Evolutionary conservation across 1,284 basidiomycete species (phyloP).

Genomic region (Athelia sp.): DNA sequence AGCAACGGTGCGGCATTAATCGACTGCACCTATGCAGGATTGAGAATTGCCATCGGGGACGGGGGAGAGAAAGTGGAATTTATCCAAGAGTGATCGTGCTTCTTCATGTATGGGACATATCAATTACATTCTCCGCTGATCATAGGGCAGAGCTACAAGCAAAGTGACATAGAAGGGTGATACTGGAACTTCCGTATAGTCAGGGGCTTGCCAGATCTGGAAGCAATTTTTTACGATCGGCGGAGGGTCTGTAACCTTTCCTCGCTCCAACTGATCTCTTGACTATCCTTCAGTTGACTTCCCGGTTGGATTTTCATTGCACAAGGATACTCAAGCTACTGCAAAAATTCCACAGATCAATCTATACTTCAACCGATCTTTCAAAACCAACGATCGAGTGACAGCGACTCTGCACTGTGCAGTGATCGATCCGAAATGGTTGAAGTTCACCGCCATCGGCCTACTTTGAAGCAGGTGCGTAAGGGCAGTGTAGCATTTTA

Average conservation of each 20-base stretch:
- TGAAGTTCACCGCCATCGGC: slow-evolving; percentile 58
- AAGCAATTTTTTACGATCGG: too few species aligned
- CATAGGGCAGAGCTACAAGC: too few species aligned
- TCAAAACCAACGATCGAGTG: neutral
- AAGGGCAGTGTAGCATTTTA: neutral
- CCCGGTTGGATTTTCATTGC: too few species aligned
- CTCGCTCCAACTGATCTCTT: too few species aligned
- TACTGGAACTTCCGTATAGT: too few species aligned
- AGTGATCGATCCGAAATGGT: slow-evolving; percentile 19
- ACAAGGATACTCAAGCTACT: neutral
- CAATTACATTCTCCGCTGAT: too few species aligned
- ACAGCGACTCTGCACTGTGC: neutral
- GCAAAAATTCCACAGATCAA: neutral
- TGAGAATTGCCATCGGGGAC: slow-evolving; percentile 65
- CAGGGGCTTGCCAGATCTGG: too few species aligned
- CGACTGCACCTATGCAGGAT: slow-evolving; percentile 77
- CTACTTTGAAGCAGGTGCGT: slow-evolving; percentile 81
- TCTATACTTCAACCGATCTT: neutral
- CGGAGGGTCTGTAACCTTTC: too few species aligned
- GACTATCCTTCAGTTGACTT: too few species aligned
- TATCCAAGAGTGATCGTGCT: slow-evolving; percentile 45
- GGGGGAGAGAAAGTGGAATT: slow-evolving; percentile 47
- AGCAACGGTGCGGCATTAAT: slow-evolving; percentile 81
- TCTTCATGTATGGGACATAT: too few species aligned
- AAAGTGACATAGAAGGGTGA: too few species aligned